phyloP scores from a whole-genome alignment of 345 rosid genomes.

The Populus euphratica region DNA sequence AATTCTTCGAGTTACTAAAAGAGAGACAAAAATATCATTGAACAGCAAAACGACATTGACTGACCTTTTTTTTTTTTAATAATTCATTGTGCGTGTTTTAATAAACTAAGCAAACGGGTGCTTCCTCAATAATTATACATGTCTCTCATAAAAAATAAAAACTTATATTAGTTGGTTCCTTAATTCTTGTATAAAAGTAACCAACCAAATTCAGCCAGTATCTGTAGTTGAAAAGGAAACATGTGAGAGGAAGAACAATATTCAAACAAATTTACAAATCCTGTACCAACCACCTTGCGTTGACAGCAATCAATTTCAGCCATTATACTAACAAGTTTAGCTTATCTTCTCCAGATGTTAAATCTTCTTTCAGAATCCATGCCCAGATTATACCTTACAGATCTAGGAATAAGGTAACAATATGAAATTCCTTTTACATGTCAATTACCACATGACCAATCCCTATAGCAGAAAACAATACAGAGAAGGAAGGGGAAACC shows the following conservation, averaged over 20 bases:
- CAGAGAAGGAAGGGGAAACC: slow-evolving; percentile 29
- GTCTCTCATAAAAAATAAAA: no score
- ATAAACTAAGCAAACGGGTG: no score
- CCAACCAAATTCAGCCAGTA: neutral
- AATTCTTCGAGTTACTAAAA: neutral
- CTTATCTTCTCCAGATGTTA: neutral
- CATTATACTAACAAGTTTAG: neutral
- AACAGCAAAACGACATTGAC: no score
- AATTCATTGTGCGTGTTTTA: no score
- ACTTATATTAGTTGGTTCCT: no score
- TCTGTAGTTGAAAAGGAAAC: neutral
- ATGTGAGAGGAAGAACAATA: neutral
- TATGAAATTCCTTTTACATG: neutral
- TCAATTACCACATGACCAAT: neutral
- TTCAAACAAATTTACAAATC: neutral
- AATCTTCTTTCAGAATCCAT: slow-evolving; percentile 1
- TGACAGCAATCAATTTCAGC: neutral
- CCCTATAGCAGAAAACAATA: neutral
- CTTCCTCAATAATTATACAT: no score
- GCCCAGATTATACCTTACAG: neutral
- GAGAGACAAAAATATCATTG: no score
- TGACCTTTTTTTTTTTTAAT: no score
- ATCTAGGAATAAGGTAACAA: neutral
- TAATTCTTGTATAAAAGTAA: no score
- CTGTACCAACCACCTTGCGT: neutral